Evolutionary conservation across 2,329 filamentous ascomycete species (phyloP).

Genomic region (Paecilomyces niveus): DNA sequence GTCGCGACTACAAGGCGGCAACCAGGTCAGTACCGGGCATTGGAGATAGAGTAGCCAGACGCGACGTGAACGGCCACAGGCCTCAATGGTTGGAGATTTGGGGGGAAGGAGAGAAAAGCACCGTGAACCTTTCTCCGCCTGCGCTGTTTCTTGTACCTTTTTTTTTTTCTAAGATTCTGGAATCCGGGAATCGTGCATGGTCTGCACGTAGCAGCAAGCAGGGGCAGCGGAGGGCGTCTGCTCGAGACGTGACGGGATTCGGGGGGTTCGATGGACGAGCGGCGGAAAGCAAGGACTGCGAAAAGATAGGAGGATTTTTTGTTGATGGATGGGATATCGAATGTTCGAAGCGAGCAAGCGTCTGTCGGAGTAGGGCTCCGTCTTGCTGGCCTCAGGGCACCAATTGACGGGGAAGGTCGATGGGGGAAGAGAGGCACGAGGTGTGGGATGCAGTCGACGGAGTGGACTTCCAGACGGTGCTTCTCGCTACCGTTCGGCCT

Average conservation of each 20-base stretch:
- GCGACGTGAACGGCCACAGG: background rate
- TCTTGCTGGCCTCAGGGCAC: background rate
- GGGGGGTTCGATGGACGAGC: background rate
- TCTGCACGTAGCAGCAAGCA: background rate
- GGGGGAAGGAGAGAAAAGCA: background rate
- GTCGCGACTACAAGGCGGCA: constrained; percentile 8
- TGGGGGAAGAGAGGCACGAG: background rate
- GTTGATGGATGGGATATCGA: background rate
- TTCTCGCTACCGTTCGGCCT: background rate
- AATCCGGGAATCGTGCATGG: background rate
- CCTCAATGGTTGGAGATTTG: background rate
- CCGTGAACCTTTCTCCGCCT: background rate
- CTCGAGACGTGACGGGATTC: background rate
- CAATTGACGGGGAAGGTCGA: background rate
- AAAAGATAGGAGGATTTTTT: background rate
- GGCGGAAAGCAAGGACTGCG: background rate
- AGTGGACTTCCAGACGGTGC: background rate
- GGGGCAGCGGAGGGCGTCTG: background rate
- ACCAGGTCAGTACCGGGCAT: background rate
- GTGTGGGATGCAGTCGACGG: background rate
- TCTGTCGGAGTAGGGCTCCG: background rate
- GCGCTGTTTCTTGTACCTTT: background rate
- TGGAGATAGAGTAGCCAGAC: background rate
- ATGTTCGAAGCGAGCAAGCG: background rate
- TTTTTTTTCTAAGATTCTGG: background rate